Evolutionary conservation across 208 protist genomes (phyloP).

Genomic region (Acanthamoeba healyi): DNA sequence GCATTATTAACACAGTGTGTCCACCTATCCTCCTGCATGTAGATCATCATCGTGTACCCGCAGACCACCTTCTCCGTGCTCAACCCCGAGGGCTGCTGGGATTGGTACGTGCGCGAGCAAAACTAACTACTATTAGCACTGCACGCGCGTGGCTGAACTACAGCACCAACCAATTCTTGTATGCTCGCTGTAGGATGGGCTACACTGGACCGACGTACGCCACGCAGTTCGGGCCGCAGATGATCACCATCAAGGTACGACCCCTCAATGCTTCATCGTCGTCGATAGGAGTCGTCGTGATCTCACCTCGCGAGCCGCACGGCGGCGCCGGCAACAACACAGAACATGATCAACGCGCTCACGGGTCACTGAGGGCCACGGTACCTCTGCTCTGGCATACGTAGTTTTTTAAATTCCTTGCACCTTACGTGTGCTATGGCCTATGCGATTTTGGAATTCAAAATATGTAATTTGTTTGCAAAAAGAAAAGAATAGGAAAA

Average conservation of each 20-base stretch:
- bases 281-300: not conserved
- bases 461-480: no score
- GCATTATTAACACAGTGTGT: no score
- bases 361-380: not conserved
- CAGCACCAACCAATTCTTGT: not conserved
- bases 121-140: not conserved
- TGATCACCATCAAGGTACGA: constrained; percentile 26
- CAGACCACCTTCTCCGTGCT: not conserved
- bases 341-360: constrained; percentile 22
- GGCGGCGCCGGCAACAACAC: not conserved
- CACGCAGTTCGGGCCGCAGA: not conserved
- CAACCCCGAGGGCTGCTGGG: not conserved
- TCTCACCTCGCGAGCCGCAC: no score
- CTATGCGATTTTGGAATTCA: no score
- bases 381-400: no score
- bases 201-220: not conserved
- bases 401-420: no score
- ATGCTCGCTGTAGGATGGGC: not conserved
- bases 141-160: not conserved
- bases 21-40: no score
- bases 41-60: constrained; percentile 31
- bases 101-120: not conserved
- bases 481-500: no score
- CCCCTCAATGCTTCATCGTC: not conserved
- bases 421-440: no score